A percentile compares a stretch with the other conserved stretches of the same genome.
These are phyloP conservation scores for Grosmannia serpens DNA, from an alignment of 2,329 filamentous ascomycete species.

Conservation along the genomic window DNA sequence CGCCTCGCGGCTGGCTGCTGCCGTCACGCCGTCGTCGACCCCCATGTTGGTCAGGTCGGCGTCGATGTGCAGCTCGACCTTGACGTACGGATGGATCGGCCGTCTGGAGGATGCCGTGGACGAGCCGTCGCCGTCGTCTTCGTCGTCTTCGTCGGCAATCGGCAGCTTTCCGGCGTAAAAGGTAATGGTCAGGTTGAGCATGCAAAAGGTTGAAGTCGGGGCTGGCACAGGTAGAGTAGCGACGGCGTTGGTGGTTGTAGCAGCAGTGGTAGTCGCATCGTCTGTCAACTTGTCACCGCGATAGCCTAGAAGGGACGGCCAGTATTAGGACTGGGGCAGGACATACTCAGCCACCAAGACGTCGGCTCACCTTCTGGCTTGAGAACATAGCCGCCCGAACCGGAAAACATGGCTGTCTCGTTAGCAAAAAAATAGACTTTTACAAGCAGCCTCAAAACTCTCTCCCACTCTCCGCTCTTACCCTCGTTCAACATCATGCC, in stretches of 20 bases:
- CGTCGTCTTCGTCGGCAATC: slow-evolving; percentile 7
- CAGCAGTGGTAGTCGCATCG: background rate
- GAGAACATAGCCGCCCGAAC: slow-evolving; percentile 72
- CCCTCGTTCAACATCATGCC: slow-evolving; percentile 94
- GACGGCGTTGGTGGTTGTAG: background rate
- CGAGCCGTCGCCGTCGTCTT: background rate
- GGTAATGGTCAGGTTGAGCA: slow-evolving; percentile 58
- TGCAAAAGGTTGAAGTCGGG: slow-evolving; percentile 22
- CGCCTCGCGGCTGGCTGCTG: slow-evolving; percentile 16
- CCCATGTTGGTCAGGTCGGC: slow-evolving; percentile 19
- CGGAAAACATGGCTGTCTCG: slow-evolving; percentile 28
- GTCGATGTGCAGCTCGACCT: slow-evolving; percentile 74
- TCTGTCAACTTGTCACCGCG: slow-evolving; percentile 20
- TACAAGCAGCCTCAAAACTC: no score
- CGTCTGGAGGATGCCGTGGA: background rate
- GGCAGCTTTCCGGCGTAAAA: slow-evolving; percentile 69
- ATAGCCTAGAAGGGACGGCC: slow-evolving; percentile 19
- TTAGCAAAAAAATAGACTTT: background rate
- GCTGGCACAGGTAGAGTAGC: background rate
- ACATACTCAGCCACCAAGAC: background rate
- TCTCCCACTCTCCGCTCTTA: no score
- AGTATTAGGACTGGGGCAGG: background rate
- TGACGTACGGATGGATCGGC: slow-evolving; percentile 70
- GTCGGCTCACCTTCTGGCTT: slow-evolving; percentile 55
- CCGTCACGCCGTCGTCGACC: slow-evolving; percentile 19